Evolutionary conservation across 1,284 basidiomycete species (phyloP).

Genomic region (Sporisorium sorghi): DNA sequence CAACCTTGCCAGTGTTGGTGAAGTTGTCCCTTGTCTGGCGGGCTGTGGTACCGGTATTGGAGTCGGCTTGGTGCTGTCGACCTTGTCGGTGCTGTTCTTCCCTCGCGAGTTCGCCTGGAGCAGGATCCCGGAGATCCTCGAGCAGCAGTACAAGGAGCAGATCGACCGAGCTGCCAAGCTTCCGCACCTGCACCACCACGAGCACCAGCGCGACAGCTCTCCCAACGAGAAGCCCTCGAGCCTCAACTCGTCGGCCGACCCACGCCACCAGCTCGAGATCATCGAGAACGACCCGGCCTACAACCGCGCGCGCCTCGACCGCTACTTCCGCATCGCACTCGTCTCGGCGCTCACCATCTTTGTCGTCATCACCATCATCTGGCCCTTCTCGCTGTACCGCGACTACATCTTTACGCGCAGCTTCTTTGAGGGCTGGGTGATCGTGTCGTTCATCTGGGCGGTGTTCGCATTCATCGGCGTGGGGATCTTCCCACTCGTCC

Average conservation of each 20-base stretch:
- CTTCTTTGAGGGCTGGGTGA: constrained; percentile 67
- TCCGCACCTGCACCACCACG: constrained; percentile 8
- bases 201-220: background rate
- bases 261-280: constrained; percentile 41
- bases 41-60: constrained; percentile 60
- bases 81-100: constrained; percentile 43
- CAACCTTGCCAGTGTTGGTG: constrained; percentile 47
- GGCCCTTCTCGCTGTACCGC: constrained; percentile 66
- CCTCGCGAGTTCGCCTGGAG: constrained; percentile 57
- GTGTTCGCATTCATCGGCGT: constrained; percentile 57
- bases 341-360: constrained; percentile 43
- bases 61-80: constrained; percentile 43
- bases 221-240: constrained; percentile 20
- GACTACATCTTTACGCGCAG: constrained; percentile 62
- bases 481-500: constrained; percentile 56
- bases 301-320: constrained; percentile 39
- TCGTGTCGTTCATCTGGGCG: constrained; percentile 64
- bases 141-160: constrained; percentile 33
- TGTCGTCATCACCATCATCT: constrained; percentile 65
- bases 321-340: constrained; percentile 40
- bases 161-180: constrained; percentile 22
- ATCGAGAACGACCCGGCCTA: constrained; percentile 43
- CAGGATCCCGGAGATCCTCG: constrained; percentile 40
- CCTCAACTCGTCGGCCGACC: constrained; percentile 19
- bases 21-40: constrained; percentile 52